Conservation (phyloP, 129 eudicot species). For the Centrapalus pauciflorus region DNA sequence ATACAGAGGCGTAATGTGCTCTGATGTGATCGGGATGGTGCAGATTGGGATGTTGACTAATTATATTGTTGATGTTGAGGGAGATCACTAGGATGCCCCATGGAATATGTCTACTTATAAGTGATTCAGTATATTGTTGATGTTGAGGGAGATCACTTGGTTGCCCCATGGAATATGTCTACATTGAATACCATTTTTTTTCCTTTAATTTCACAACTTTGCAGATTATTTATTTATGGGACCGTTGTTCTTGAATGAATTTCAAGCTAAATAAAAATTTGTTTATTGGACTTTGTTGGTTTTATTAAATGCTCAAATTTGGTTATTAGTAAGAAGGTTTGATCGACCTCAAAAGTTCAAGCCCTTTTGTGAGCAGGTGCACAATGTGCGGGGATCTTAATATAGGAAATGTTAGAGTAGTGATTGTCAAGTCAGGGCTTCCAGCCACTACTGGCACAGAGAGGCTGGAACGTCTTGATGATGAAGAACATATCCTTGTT, state of each 20-base stretch:
- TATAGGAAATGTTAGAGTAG: constrained; percentile 74
- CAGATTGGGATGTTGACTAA: too few species aligned
- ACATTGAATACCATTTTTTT: background rate
- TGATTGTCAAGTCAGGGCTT: constrained; percentile 71
- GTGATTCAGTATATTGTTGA: too few species aligned
- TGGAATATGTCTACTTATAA: too few species aligned
- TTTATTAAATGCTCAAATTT: constrained; percentile 37
- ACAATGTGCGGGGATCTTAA: constrained; percentile 52
- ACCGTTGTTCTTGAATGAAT: background rate
- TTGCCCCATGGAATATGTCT: too few species aligned
- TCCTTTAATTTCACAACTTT: background rate
- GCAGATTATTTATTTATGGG: background rate
- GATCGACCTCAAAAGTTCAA: constrained; percentile 82
- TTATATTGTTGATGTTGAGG: too few species aligned
- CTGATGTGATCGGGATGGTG: too few species aligned
- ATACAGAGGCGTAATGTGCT: too few species aligned
- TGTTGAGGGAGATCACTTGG: too few species aligned
- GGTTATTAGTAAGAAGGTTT: constrained; percentile 76
- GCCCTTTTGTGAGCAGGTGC: constrained; percentile 71
- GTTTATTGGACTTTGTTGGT: background rate
- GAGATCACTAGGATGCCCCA: too few species aligned
- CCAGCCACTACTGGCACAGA: constrained; percentile 86
- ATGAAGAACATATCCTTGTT: constrained; percentile 63
- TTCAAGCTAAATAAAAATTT: background rate
- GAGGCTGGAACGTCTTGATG: constrained; percentile 63